Conservation (phyloP, 139 green algal species). For the Spirogloea muscicola region DNA sequence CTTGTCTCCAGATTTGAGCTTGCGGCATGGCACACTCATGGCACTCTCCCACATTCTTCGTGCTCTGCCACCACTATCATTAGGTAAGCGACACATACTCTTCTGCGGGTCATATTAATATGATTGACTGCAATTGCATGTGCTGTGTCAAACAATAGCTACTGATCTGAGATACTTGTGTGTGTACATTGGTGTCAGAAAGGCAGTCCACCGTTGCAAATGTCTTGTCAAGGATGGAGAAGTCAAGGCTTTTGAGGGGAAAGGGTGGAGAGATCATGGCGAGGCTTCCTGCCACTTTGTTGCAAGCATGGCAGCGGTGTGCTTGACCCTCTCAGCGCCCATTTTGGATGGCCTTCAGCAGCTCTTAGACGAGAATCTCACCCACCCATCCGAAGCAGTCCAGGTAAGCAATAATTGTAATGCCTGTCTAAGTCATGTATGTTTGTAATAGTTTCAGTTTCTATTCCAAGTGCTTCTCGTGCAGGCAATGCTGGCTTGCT, state of each 20-base stretch:
- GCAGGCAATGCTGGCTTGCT: no score
- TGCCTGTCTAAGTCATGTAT: no score
- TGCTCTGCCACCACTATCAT: no score
- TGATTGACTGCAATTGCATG: no score
- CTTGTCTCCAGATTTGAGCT: conserved; percentile 55
- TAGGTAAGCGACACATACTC: no score
- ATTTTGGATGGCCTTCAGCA: conserved; percentile 39
- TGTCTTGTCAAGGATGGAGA: conserved; percentile 60
- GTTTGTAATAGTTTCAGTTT: no score
- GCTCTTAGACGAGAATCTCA: conserved; percentile 72
- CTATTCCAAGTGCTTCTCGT: no score
- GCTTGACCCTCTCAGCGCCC: not conserved
- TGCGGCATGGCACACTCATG: conserved; percentile 71
- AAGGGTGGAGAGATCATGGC: conserved; percentile 89
- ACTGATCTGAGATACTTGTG: conserved; percentile 9
- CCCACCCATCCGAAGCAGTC: conserved; percentile 43
- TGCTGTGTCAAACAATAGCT: not conserved
- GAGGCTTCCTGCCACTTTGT: conserved; percentile 65
- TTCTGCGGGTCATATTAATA: no score
- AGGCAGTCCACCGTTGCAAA: conserved; percentile 22
- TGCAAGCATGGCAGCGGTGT: conserved; percentile 14
- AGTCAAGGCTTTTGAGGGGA: conserved; percentile 71
- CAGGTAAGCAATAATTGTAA: conserved; percentile 24
- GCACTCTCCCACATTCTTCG: no score
- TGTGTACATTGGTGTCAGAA: no score